These are phyloP conservation scores for Flaveria robusta DNA, from an alignment of 129 eudicot genomes.

Conservation along the genomic window DNA sequence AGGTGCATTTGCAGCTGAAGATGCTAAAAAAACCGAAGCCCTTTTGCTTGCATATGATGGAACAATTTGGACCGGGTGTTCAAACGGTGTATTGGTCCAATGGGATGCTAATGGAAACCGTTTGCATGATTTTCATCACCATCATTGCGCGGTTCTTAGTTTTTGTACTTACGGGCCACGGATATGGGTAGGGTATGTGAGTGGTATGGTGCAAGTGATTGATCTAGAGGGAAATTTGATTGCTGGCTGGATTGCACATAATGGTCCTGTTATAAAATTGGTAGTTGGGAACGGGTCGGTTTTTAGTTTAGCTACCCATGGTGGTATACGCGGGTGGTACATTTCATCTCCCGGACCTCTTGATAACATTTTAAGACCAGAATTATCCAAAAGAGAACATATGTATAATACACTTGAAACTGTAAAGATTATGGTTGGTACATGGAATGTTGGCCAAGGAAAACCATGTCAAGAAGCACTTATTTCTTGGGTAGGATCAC, in stretches of 20 bases:
- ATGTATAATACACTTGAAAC: constrained; percentile 70
- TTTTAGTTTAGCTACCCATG: constrained; percentile 91
- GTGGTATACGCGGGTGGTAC: constrained; percentile 99
- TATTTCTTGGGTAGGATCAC: constrained; percentile 75
- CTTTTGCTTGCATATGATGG: constrained; percentile 77
- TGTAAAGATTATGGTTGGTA: constrained; percentile 68
- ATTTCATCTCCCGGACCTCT: constrained; percentile 85
- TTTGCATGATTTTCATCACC: constrained; percentile 72
- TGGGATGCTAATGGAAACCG: constrained; percentile 98
- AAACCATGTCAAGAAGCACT: constrained; percentile 83
- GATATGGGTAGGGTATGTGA: constrained; percentile 86
- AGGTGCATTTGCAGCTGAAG: constrained; percentile 77
- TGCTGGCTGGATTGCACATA: constrained; percentile 87
- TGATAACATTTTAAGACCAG: constrained; percentile 64
- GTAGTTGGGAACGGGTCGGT: constrained; percentile 65
- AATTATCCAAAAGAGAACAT: constrained; percentile 62
- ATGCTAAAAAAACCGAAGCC: constrained; percentile 85
- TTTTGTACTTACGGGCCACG: constrained; percentile 79
- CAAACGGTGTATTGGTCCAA: constrained; percentile 77
- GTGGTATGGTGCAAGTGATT: constrained; percentile 80
- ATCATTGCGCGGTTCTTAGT: constrained; percentile 76
- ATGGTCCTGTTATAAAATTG: constrained; percentile 79
- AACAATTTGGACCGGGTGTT: constrained; percentile 86
- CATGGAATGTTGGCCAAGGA: constrained; percentile 98
- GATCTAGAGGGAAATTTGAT: constrained; percentile 81